phyloP scores from a whole-genome alignment of 75 land plant species.

The Pinus taeda region DNA sequence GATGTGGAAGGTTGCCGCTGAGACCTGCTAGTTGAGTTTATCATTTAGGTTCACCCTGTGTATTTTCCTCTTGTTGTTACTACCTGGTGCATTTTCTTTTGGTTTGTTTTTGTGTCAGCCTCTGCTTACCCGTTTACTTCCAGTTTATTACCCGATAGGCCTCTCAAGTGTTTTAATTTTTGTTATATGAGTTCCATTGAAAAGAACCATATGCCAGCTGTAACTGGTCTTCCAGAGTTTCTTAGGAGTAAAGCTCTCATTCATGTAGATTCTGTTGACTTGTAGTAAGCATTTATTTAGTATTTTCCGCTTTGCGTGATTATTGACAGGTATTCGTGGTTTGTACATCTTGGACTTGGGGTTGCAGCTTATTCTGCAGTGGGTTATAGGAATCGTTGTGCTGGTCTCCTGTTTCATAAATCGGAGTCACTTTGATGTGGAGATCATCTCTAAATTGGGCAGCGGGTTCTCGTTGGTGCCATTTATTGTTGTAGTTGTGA shows the following conservation, averaged over 20 bases:
- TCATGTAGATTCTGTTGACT: constrained; percentile 1
- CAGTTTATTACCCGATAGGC: not conserved
- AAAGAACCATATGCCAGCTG: not conserved
- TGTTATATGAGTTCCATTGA: not conserved
- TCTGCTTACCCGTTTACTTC: not conserved
- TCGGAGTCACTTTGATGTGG: constrained; percentile 51
- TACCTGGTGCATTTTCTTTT: not conserved
- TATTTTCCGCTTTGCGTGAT: constrained; percentile 30
- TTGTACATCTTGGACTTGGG: constrained; percentile 52
- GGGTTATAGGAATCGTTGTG: constrained; percentile 81
- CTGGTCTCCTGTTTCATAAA: constrained; percentile 76
- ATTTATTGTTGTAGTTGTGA: constrained; percentile 86
- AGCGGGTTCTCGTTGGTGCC: constrained; percentile 91
- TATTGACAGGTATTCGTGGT: constrained; percentile 47
- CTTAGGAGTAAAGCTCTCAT: not conserved
- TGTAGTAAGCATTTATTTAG: constrained; percentile 29
- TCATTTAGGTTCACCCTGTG: not conserved
- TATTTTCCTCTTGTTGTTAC: not conserved
- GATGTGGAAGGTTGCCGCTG: not conserved
- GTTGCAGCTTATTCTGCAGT: constrained; percentile 93
- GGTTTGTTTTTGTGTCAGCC: not conserved
- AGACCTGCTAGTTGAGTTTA: not conserved
- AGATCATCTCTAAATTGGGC: constrained; percentile 77
- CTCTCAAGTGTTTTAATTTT: no score
- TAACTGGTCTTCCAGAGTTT: not conserved